Evolutionary conservation across 176 grass and related monocot species (phyloP), one percentile per base, ranked within the genome.

Genomic region (Alloteropsis semialata): DNA sequence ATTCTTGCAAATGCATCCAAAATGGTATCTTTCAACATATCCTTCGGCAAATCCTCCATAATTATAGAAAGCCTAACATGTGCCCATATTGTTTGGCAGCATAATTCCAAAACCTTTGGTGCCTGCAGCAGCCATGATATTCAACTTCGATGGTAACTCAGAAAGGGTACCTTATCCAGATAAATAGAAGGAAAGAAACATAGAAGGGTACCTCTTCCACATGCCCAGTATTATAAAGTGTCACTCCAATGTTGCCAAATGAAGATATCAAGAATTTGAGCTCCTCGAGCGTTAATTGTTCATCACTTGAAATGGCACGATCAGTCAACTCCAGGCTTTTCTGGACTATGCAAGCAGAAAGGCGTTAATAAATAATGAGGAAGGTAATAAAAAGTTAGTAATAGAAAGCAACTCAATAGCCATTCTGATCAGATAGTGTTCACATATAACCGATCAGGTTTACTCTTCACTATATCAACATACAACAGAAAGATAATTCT

Each of bases 241-340:
- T 43, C 83, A 87, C 83, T 22, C 85, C 92, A 33, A 88, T 82
- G 73, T 97, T 97, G 62, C 36, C 64, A 21, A 94, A 75, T 22
- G 85, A 72, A 72, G 83, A 82, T 42, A 91, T 92, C 81, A 97
- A 83, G 90, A 87, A 97, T 78, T 91, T 97, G 64, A 90, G 43
- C 69, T 97, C 89, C 62, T 90, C 69, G 17, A 33, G 82, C 15
- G 60, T 69, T 71, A 92, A n/a, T n/a, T n/a, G n/a, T 38, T 92
- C 88, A 89, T 87, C 69, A 79, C 84, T 92, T 90, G 88, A 97
- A 77, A 97, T 82, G 59, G 80, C 80, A 67, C 61, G 18, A 30
- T 84, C 74, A 22, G 92, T 78, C 37, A 65, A 84, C 55, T 39
- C 83, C 42, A 90, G 7, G 44, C 88, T 90, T 68, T 92, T 89